phyloP scores from a whole-genome alignment of 129 eudicot species.

The Helichrysum umbraculigerum region DNA sequence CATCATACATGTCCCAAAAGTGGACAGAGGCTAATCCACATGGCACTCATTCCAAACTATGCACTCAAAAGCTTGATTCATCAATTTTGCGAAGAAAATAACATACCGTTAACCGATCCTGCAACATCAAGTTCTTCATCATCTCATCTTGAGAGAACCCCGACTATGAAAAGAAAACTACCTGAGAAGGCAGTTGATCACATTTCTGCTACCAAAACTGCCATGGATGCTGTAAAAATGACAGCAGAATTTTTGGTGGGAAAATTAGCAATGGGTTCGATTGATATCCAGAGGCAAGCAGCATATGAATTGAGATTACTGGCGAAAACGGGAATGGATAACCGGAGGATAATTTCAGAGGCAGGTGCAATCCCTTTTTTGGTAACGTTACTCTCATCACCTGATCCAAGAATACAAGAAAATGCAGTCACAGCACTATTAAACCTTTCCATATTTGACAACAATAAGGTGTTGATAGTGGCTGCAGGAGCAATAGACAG shows the following conservation, averaged over 20 bases:
- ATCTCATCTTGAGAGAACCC: slow-evolving; percentile 39
- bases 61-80: slow-evolving; percentile 66
- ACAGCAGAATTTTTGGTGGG: slow-evolving; percentile 78
- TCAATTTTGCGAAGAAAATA: slow-evolving; percentile 77
- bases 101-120: slow-evolving; percentile 46
- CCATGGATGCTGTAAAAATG: slow-evolving; percentile 68
- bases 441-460: slow-evolving; percentile 85
- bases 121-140: slow-evolving; percentile 54
- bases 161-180: slow-evolving; percentile 51
- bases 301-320: slow-evolving; percentile 73
- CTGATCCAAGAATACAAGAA: slow-evolving; percentile 74
- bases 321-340: slow-evolving; percentile 81
- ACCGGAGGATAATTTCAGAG: slow-evolving; percentile 71
- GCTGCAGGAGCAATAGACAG: slow-evolving; percentile 76
- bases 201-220: slow-evolving; percentile 64
- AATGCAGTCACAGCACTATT: slow-evolving; percentile 79
- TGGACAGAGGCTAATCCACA: slow-evolving; percentile 78
- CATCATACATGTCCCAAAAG: slow-evolving; percentile 87
- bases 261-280: slow-evolving; percentile 72
- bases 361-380: slow-evolving; percentile 92
- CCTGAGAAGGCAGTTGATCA: slow-evolving; percentile 64
- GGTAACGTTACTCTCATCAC: slow-evolving; percentile 56
- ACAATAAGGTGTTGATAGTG: slow-evolving; percentile 73
- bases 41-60: slow-evolving; percentile 83
- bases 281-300: slow-evolving; percentile 67